A percentile compares a stretch with the other conserved stretches of the same genome.
Evolutionary conservation across 192 early-diverging fungal genomes (phyloP).

Genomic region (Entomortierella parvispora): DNA sequence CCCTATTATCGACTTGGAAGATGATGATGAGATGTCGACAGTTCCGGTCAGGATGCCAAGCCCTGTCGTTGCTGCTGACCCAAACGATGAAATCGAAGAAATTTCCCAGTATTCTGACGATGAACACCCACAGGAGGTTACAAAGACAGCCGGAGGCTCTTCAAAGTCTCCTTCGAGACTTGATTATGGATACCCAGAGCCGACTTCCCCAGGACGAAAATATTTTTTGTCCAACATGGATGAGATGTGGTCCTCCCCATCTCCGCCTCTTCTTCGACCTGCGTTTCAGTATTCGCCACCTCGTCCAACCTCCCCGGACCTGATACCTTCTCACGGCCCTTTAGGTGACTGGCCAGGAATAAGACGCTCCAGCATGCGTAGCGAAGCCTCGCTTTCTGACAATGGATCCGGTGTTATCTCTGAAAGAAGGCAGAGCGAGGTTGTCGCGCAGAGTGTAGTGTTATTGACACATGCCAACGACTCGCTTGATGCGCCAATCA

Average conservation of each 20-base stretch:
- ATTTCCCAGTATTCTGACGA: background rate
- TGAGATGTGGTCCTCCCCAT: constrained; percentile 48
- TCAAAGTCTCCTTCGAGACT: background rate
- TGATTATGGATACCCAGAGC: constrained; percentile 12
- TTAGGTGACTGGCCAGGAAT: background rate
- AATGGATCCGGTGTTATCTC: too few relatives aligned
- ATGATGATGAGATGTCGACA: constrained; percentile 15
- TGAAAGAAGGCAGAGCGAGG: too few relatives aligned
- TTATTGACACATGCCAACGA: too few relatives aligned
- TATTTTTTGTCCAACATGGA: constrained; percentile 34
- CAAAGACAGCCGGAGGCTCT: background rate
- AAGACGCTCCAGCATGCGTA: background rate
- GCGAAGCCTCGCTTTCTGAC: background rate
- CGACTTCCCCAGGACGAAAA: constrained; percentile 11
- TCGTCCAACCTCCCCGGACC: constrained; percentile 26
- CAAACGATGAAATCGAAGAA: background rate
- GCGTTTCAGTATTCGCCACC: constrained; percentile 29
- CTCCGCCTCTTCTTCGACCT: constrained; percentile 18
- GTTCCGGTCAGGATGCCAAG: background rate
- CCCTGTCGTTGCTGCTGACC: background rate
- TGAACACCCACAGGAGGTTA: too few relatives aligned
- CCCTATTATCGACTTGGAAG: constrained; percentile 38
- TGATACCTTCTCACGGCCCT: background rate
- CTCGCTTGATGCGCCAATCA: too few relatives aligned
- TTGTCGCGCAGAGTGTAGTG: too few relatives aligned